Percentiles rank a stretch among this genome's conserved stretches.
phyloP scores from a whole-genome alignment of 2,329 filamentous ascomycete species.

The Neofusicoccum umdonicola region DNA sequence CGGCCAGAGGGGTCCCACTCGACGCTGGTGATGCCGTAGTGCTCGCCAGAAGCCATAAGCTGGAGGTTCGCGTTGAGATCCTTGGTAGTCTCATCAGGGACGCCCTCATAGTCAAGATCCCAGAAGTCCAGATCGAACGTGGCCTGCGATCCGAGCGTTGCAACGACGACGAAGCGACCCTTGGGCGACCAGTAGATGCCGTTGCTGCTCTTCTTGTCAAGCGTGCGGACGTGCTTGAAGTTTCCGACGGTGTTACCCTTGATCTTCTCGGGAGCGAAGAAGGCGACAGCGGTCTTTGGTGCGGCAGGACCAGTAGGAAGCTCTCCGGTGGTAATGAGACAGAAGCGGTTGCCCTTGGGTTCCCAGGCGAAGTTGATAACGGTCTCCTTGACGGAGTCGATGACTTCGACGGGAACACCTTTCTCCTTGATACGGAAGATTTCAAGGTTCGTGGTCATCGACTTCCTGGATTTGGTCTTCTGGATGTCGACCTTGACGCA shows the following conservation, averaged over 20 bases:
- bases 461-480: constrained; percentile 99
- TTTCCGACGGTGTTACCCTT: constrained; percentile 81
- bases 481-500: constrained; percentile 93
- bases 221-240: constrained; percentile 91
- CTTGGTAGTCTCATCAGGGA: constrained; percentile 86
- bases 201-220: constrained; percentile 99
- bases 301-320: constrained; percentile 71
- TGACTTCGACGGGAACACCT: constrained; percentile 95
- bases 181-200: constrained; percentile 98
- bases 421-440: constrained; percentile 98
- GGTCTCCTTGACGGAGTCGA: constrained; percentile 96
- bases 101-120: constrained; percentile 86
- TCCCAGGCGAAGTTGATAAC: constrained; percentile 99
- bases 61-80: constrained; percentile 92
- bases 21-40: constrained; percentile 96
- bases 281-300: constrained; percentile 90
- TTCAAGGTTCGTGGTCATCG: constrained; percentile 91
- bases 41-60: constrained; percentile 88
- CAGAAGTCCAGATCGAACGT: constrained; percentile 96
- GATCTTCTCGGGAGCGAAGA: constrained; percentile 94
- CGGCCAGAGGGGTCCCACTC: constrained; percentile 97
- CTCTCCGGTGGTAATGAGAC: constrained; percentile 93
- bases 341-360: constrained; percentile 94
- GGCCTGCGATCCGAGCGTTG: constrained; percentile 87
- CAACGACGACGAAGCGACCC: constrained; percentile 91